Evolutionary conservation across 208 protist species (phyloP).

Genomic region (Naegleria lovaniensis): DNA sequence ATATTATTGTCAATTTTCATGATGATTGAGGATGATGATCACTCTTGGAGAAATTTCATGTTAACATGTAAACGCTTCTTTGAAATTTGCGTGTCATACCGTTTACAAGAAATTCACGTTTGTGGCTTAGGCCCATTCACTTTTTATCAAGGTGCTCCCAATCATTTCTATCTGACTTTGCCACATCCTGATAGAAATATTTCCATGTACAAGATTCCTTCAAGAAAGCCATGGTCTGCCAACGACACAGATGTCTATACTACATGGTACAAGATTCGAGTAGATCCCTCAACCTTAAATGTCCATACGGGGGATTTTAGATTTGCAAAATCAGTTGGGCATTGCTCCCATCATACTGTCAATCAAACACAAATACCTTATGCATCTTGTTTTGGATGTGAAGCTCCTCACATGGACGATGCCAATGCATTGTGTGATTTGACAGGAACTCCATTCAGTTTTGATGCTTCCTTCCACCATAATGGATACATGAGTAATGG

Average conservation of each 20-base stretch:
- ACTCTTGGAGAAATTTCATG: background rate
- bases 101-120: background rate
- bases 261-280: background rate
- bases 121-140: background rate
- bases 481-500: background rate
- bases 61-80: background rate
- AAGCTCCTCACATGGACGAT: background rate
- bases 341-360: background rate
- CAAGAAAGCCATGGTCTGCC: background rate
- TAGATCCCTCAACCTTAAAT: background rate
- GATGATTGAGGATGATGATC: background rate
- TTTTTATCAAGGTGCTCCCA: background rate
- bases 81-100: background rate
- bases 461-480: background rate
- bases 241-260: background rate
- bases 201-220: background rate
- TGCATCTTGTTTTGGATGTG: background rate
- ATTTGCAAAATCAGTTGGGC: background rate
- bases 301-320: background rate
- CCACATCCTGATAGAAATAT: background rate
- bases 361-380: background rate
- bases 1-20: background rate
- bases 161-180: background rate
- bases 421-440: background rate
- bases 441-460: background rate